phyloP scores from a whole-genome alignment of 768 basidiomycete species.

The Leccinum olivaceopallidum region DNA sequence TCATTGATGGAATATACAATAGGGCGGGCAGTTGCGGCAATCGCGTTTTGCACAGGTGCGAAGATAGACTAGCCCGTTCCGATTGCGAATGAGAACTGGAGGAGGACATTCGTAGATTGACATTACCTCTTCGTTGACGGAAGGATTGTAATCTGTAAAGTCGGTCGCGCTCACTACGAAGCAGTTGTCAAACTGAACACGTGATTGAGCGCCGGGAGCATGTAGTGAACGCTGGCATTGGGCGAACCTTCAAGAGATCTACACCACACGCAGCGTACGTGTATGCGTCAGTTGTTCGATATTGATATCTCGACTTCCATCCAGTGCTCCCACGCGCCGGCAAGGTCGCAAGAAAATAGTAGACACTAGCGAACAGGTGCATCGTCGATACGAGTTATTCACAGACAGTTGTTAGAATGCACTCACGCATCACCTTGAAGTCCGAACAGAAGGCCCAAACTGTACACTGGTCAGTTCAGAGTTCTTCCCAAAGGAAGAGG shows the following conservation, averaged over 20 bases:
- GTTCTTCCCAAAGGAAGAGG: too few relatives aligned
- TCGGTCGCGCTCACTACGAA: slow-evolving; percentile 4
- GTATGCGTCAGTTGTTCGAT: slow-evolving; percentile 10
- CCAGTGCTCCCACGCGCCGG: not conserved
- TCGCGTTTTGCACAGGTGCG: slow-evolving; percentile 10
- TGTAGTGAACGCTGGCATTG: not conserved
- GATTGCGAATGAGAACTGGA: not conserved
- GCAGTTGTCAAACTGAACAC: slow-evolving; percentile 12
- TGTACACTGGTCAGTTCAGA: too few relatives aligned
- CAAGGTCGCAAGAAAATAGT: slow-evolving; percentile 8
- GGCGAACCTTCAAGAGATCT: slow-evolving; percentile 15
- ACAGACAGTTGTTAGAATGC: not conserved
- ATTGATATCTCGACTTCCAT: slow-evolving; percentile 9
- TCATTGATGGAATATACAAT: slow-evolving; percentile 53
- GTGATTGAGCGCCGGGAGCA: not conserved
- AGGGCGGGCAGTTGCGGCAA: not conserved
- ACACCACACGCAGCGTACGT: slow-evolving; percentile 8
- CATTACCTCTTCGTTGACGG: slow-evolving; percentile 5
- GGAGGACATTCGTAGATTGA: not conserved
- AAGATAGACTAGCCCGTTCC: not conserved
- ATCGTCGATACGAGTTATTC: not conserved
- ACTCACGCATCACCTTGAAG: too few relatives aligned
- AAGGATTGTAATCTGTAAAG: slow-evolving; percentile 7
- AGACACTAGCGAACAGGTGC: not conserved
- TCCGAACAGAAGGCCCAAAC: too few relatives aligned